Conservation (phyloP, 805 yeast species). For the Starmerella floricola region DNA sequence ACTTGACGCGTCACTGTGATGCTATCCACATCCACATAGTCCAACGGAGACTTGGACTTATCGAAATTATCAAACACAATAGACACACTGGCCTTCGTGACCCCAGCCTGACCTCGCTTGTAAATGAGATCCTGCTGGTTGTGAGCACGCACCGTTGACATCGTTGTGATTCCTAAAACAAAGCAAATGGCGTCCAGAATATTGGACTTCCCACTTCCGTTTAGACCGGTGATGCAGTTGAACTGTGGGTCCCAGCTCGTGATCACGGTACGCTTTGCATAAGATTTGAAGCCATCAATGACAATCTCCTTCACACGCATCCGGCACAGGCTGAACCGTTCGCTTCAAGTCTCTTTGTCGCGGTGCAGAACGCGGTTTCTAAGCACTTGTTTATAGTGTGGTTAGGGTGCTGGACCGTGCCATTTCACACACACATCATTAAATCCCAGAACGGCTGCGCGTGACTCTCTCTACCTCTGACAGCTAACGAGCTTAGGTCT, state of each 20-base stretch:
- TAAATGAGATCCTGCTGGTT: constrained; percentile 88
- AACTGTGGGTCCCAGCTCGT: constrained; percentile 93
- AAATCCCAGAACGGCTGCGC: too few relatives aligned
- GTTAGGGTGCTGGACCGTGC: too few relatives aligned
- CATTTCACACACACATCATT: too few relatives aligned
- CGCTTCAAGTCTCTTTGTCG: too few relatives aligned
- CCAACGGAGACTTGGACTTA: constrained; percentile 66
- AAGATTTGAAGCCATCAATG: constrained; percentile 94
- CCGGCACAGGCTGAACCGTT: not conserved
- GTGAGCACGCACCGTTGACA: constrained; percentile 90
- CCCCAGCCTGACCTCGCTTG: constrained; percentile 96
- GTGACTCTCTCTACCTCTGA: too few relatives aligned
- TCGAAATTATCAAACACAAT: constrained; percentile 87
- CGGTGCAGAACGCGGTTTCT: not conserved
- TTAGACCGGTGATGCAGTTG: constrained; percentile 94
- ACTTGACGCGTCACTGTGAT: constrained; percentile 88
- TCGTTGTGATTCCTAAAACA: constrained; percentile 90
- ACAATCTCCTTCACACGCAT: constrained; percentile 95
- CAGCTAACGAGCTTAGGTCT: too few relatives aligned
- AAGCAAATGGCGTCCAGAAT: constrained; percentile 94
- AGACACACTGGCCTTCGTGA: constrained; percentile 91
- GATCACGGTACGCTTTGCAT: constrained; percentile 91
- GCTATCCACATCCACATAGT: constrained; percentile 53
- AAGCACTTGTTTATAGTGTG: too few relatives aligned
- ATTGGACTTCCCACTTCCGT: constrained; percentile 96